Evolutionary conservation across 2,329 filamentous ascomycete genomes (phyloP), one percentile per base, ranked within the genome.

Genomic region (Didymella arachidicola): DNA sequence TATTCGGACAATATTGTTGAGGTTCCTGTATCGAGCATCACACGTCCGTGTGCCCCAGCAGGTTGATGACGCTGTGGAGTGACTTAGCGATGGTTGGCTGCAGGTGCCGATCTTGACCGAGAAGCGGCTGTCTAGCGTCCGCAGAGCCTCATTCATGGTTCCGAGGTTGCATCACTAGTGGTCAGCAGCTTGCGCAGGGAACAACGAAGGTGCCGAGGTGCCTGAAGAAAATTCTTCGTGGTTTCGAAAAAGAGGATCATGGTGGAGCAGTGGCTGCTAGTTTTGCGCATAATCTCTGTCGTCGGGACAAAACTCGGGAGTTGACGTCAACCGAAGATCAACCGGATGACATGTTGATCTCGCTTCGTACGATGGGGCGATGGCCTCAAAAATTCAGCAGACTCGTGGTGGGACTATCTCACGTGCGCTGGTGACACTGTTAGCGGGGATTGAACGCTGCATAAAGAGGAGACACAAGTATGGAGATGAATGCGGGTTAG

Each of bases 51-150:
- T 45, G 44, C 53, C 36, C 41, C 45, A 51, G 53, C 39, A 55
- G 22, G 34, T 30, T 14, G 16, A 26, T 27, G 22, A 39, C 45
- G 22, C 29, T 26, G 50, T 53, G 39, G 46, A 26, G 46, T 44
- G 51, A 53, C 38, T 53, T 52, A 30, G 42, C 43, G 47, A 11
- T 65, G 52, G 58, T 57, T 59, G 42, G 53, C 30, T 45, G 38
- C 11, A n/a, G 32, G 46, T 22, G 67, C 68, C 68, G 68, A 66
- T 64, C 59, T 68, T 69, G 59, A 47, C 67, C 68, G 67, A 64
- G 44, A 53, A 55, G 43, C 46, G 45, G 48, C 43, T 49, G 22
- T 16, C 59, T 59, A 59, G 47, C 38, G 43, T 26, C 58, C 53
- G 53, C 38, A 54, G 42, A 55, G 58, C 60, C 62, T 63, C 57